phyloP scores from a whole-genome alignment of 1,284 basidiomycete species.

The Tylopilus microsporus region DNA sequence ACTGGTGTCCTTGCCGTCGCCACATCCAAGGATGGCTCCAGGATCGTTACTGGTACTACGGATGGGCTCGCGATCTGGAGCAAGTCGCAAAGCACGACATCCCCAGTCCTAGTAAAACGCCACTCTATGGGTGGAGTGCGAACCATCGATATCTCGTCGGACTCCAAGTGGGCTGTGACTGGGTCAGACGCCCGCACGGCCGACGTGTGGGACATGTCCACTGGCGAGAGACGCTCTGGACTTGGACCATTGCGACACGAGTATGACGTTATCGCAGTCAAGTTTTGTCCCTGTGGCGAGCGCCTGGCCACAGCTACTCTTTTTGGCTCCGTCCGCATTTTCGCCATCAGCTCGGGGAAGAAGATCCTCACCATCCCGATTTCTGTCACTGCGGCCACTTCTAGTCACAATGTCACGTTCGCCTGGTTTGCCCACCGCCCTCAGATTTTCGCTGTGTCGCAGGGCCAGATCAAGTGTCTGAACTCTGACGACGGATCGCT shows the following conservation, averaged over 20 bases:
- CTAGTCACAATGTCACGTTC: constrained; percentile 6
- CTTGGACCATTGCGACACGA: constrained; percentile 9
- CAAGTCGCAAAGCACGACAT: not conserved
- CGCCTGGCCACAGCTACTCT: constrained; percentile 9
- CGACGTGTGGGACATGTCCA: constrained; percentile 13
- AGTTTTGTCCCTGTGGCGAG: constrained; percentile 17
- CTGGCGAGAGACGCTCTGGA: not conserved
- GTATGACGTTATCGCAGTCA: constrained; percentile 19
- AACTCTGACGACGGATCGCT: constrained; percentile 15
- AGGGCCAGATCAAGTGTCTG: constrained; percentile 20
- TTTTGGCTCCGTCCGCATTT: constrained; percentile 10
- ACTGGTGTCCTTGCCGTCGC: constrained; percentile 8
- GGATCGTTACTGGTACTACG: constrained; percentile 9
- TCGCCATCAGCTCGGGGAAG: constrained; percentile 6
- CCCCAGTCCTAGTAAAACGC: not conserved
- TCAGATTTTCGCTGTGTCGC: constrained; percentile 18
- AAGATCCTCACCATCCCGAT: constrained; percentile 19
- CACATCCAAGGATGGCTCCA: constrained; percentile 12
- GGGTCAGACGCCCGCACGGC: constrained; percentile 5
- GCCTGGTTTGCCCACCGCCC: constrained; percentile 15
- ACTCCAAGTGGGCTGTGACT: constrained; percentile 6
- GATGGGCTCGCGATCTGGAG: constrained; percentile 16
- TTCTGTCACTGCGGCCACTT: constrained; percentile 8
- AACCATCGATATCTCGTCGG: constrained; percentile 9
- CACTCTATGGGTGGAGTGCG: constrained; percentile 11